Evolutionary conservation across 305 asterid genomes (phyloP).

Genomic region (Solanum hybrid): DNA sequence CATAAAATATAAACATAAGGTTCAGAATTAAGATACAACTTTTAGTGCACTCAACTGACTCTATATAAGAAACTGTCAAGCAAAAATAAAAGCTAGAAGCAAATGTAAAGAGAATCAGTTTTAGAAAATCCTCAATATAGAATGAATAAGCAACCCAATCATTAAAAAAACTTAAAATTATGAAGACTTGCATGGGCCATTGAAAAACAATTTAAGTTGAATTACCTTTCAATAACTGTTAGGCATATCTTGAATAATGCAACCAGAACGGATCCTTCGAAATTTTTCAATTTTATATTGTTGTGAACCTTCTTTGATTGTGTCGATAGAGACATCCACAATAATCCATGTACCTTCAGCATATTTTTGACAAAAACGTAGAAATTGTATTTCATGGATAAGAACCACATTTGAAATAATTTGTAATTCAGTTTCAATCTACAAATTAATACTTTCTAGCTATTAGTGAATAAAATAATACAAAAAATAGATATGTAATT

Average conservation of each 20-base stretch:
- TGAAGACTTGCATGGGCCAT: not conserved
- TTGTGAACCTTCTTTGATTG: slow-evolving; percentile 20
- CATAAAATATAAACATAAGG: too few relatives aligned
- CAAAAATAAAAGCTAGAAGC: too few relatives aligned
- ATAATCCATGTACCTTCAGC: slow-evolving; percentile 53
- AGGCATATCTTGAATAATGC: slow-evolving; percentile 42
- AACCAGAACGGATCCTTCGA: slow-evolving; percentile 10
- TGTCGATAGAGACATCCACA: slow-evolving; percentile 55
- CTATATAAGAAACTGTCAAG: too few relatives aligned
- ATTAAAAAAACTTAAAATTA: too few relatives aligned
- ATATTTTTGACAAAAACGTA: slow-evolving; percentile 65
- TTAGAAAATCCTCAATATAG: too few relatives aligned
- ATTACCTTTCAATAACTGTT: slow-evolving; percentile 54
- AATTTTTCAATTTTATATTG: slow-evolving; percentile 16
- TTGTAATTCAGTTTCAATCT: slow-evolving; percentile 31
- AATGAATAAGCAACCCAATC: too few relatives aligned
- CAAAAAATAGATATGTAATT: too few relatives aligned
- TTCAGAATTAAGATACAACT: too few relatives aligned
- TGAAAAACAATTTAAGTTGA: not conserved
- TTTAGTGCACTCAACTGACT: too few relatives aligned
- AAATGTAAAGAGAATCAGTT: too few relatives aligned
- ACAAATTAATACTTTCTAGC: too few relatives aligned
- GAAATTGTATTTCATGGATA: slow-evolving; percentile 32
- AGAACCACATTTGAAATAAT: slow-evolving; percentile 47
- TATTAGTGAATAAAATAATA: too few relatives aligned